phyloP scores from a whole-genome alignment of 2,329 filamentous ascomycete genomes.

The Exophiala mesophila region DNA sequence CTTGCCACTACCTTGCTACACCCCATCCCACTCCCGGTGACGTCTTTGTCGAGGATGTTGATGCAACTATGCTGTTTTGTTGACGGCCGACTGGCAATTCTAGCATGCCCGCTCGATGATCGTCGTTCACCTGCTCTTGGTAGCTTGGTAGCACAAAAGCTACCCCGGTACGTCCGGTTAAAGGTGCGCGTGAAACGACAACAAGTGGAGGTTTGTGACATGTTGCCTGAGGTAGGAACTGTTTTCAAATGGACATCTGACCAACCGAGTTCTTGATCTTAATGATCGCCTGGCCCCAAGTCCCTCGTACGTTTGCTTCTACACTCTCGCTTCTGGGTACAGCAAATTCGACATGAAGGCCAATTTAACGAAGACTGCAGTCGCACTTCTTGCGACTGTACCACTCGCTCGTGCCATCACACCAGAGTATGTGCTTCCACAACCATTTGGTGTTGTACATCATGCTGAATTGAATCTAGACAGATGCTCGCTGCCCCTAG shows the following conservation, averaged over 20 bases:
- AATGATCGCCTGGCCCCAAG: neutral
- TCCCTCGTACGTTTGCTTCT: neutral
- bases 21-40: slow-evolving; percentile 1
- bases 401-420: slow-evolving; percentile 27
- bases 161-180: no score
- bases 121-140: neutral
- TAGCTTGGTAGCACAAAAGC: neutral
- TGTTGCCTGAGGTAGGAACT: no score
- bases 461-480: no score
- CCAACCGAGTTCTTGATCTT: no score
- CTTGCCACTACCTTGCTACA: neutral
- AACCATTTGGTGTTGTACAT: no score
- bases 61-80: neutral
- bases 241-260: no score
- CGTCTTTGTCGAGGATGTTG: neutral
- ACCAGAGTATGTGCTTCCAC: slow-evolving; percentile 24
- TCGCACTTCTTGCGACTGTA: slow-evolving; percentile 24
- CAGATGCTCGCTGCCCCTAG: slow-evolving; percentile 36
- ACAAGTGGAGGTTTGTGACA: no score
- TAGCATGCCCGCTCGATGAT: no score
- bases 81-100: neutral
- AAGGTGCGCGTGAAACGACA: no score
- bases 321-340: no score
- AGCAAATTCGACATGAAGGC: slow-evolving; percentile 3
- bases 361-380: slow-evolving; percentile 1